Evolutionary conservation across 768 basidiomycete genomes (phyloP), one percentile per base, ranked within the genome.

Genomic region (Lanmaoa rubissima): DNA sequence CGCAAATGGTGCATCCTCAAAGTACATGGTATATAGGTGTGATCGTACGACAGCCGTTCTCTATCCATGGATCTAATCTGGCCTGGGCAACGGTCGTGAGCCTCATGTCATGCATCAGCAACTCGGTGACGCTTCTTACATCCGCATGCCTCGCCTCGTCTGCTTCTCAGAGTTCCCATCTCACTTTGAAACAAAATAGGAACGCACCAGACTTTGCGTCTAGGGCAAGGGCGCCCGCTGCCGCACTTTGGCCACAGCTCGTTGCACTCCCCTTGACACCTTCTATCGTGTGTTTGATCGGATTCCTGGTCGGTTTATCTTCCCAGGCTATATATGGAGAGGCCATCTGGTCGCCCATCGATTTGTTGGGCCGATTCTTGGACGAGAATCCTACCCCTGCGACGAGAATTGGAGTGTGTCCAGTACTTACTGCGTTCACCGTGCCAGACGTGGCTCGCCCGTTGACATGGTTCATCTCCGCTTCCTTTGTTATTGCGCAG

Each of bases 171-270:
- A 31, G 16, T 55, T 54, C 43, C 35, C 59, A 54, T 62, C 66
- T 65, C 54, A 63, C 53, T 35, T 38, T 13, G 53, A 43, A 55
- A 43, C 54, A 51, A 55, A 56, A 58, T 58, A 86, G 84, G 48
- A 88, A 89, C 65, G 87, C 85, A 14, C 85, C 85, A n/a, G 86
- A 90, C 64, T 89, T 91, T 65, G 84, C 87, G 26, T 89, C 79
- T 59, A 86, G 79, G 55, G 81, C 82, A 42, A 77, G 71, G 62
- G 79, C 73, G 13, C 82, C 85, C 8, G 72, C 77, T 8, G 85
- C 83, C 24, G 85, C 85, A 3, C 69, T 85, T 40, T 78, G 76
- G 60, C 84, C 88, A 31, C 90, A 92, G 69, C 73, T 89, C 16
- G 71, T 90, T 58, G 79, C 89, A 0, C 80, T 91, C 32, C 90